Percentiles rank a stretch among this genome's conserved stretches.
Evolutionary conservation across 2,329 filamentous ascomycete species (phyloP).

Genomic region (Xylaria sp.): DNA sequence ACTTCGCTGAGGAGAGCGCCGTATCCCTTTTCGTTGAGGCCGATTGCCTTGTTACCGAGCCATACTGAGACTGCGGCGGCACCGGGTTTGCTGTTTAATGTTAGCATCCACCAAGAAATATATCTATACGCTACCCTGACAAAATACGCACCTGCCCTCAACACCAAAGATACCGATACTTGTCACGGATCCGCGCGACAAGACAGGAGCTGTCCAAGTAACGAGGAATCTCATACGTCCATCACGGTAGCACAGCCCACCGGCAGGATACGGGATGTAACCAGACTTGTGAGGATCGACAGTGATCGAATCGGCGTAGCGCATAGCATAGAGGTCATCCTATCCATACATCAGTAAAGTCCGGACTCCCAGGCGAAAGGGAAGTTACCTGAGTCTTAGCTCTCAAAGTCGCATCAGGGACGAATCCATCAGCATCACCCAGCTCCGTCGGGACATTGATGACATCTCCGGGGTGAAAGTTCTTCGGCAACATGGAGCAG

Average conservation of each 20-base stretch:
- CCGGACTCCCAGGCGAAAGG: neutral
- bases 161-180: constrained; percentile 42
- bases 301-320: constrained; percentile 40
- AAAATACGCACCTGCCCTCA: constrained; percentile 40
- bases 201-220: constrained; percentile 39
- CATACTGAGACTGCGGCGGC: constrained; percentile 41
- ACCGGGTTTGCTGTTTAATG: too few relatives aligned
- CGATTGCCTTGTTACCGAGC: constrained; percentile 41
- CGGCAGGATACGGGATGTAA: constrained; percentile 43
- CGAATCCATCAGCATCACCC: constrained; percentile 29
- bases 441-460: constrained; percentile 28
- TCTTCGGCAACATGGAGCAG: constrained; percentile 38
- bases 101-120: too few relatives aligned
- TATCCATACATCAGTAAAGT: neutral
- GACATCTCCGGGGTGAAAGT: constrained; percentile 27
- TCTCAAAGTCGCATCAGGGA: constrained; percentile 34
- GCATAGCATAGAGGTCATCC: constrained; percentile 37
- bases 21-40: constrained; percentile 38
- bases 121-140: too few relatives aligned
- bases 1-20: constrained; percentile 40
- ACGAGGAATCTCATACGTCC: constrained; percentile 40
- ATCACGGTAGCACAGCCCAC: constrained; percentile 41
- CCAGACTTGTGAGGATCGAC: constrained; percentile 45
- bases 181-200: constrained; percentile 36
- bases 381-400: constrained; percentile 31